Evolutionary conservation across 73 alveolate species (phyloP).

Genomic region (Tetrahymena borealis): DNA sequence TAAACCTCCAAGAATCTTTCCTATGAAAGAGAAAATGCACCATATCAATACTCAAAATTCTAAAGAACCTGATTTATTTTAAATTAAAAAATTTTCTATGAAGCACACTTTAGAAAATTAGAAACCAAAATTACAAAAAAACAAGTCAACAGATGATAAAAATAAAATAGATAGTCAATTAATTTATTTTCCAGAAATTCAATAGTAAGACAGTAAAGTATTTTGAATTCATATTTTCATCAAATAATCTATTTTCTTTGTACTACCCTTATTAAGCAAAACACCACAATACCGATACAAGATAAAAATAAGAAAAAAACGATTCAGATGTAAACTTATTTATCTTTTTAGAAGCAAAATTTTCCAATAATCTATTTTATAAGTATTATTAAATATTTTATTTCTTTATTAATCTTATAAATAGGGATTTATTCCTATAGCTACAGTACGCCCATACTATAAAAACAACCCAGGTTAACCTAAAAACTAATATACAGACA

Average conservation of each 20-base stretch:
- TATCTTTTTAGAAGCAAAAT: too few relatives aligned
- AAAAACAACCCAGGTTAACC: background rate
- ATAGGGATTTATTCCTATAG: background rate
- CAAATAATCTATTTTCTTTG: too few relatives aligned
- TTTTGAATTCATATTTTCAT: too few relatives aligned
- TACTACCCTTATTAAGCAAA: too few relatives aligned
- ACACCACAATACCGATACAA: background rate
- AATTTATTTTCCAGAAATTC: background rate
- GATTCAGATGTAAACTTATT: background rate
- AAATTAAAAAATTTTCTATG: background rate
- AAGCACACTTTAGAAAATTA: background rate
- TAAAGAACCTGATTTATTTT: background rate
- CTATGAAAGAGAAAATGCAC: background rate
- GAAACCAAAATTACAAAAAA: background rate
- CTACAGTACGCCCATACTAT: background rate
- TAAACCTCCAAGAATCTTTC: background rate
- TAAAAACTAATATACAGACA: background rate
- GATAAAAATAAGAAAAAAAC: background rate
- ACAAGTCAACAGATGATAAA: too few relatives aligned
- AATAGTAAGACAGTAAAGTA: background rate
- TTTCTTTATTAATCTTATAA: background rate
- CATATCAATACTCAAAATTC: background rate
- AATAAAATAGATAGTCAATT: background rate
- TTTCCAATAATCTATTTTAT: too few relatives aligned
- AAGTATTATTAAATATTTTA: too few relatives aligned